Conservation (phyloP, 192 early-diverging fungal species). For the Backusella macrospora region DNA sequence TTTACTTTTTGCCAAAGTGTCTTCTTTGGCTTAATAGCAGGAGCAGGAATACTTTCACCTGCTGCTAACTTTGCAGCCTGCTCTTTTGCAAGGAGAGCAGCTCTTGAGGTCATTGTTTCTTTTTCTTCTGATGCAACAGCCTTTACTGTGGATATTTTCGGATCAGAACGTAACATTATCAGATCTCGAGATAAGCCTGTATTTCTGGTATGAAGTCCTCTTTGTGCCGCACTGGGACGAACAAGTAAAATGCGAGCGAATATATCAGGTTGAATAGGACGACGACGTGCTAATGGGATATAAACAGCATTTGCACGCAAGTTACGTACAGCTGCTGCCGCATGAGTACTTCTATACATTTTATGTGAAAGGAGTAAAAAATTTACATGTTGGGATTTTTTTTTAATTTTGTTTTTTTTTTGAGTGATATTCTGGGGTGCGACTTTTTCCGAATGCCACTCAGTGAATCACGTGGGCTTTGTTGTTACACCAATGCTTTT, state of each 20-base stretch:
- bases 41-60: slow-evolving; percentile 9
- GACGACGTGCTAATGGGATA: background rate
- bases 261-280: background rate
- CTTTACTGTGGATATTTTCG: background rate
- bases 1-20: slow-evolving; percentile 78
- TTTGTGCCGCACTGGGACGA: slow-evolving; percentile 8
- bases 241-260: slow-evolving; percentile 4
- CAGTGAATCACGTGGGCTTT: background rate
- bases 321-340: background rate
- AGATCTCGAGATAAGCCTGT: slow-evolving; percentile 1
- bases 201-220: slow-evolving; percentile 11
- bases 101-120: slow-evolving; percentile 42
- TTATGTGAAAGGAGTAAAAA: too few relatives aligned
- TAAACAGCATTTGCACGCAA: background rate
- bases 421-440: background rate
- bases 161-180: slow-evolving; percentile 6
- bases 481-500: background rate
- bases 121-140: slow-evolving; percentile 41
- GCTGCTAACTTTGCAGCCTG: slow-evolving; percentile 15
- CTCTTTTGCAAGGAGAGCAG: slow-evolving; percentile 40
- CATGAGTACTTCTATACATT: slow-evolving; percentile 13
- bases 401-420: slow-evolving; percentile 15
- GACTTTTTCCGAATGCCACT: background rate
- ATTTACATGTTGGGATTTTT: background rate
- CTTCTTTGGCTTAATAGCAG: slow-evolving; percentile 51